Conservation (phyloP, 805 yeast species). For the Saccharomycopsis capsularis region DNA sequence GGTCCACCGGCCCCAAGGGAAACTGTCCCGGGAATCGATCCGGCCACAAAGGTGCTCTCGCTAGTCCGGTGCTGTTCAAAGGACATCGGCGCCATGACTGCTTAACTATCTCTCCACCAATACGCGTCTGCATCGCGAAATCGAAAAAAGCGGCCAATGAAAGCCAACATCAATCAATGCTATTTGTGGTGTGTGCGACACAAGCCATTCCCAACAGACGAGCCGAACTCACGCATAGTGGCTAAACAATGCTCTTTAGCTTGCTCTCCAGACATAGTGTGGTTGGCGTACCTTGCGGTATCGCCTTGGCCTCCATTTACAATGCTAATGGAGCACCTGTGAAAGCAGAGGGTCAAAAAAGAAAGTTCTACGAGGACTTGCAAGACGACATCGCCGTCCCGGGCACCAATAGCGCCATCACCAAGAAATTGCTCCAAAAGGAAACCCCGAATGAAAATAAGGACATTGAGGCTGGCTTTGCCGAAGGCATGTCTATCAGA, state of each 20-base stretch:
- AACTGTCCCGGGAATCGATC: too few relatives aligned
- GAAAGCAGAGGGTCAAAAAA: constrained; percentile 21
- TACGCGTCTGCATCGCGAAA: too few relatives aligned
- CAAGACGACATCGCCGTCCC: constrained; percentile 42
- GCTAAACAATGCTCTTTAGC: not conserved
- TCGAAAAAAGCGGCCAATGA: too few relatives aligned
- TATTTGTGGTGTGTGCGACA: too few relatives aligned
- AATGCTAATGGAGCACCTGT: not conserved
- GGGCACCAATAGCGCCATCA: constrained; percentile 28
- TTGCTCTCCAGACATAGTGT: not conserved
- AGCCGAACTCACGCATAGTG: too few relatives aligned
- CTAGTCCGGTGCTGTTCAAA: too few relatives aligned
- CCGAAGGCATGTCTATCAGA: constrained; percentile 50
- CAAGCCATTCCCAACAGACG: too few relatives aligned
- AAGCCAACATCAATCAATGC: too few relatives aligned
- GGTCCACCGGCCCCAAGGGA: too few relatives aligned
- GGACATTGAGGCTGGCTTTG: constrained; percentile 28
- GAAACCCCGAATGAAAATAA: constrained; percentile 22
- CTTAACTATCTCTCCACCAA: too few relatives aligned
- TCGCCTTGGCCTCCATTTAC: not conserved
- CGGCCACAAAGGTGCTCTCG: too few relatives aligned
- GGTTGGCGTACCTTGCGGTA: not conserved
- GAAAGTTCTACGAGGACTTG: constrained; percentile 49
- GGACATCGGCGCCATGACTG: too few relatives aligned
- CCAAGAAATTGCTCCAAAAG: constrained; percentile 32